Evolutionary conservation across 202 grass and related monocot genomes (phyloP), one percentile per base, ranked within the genome.

Genomic region (Saccharum hybrid): DNA sequence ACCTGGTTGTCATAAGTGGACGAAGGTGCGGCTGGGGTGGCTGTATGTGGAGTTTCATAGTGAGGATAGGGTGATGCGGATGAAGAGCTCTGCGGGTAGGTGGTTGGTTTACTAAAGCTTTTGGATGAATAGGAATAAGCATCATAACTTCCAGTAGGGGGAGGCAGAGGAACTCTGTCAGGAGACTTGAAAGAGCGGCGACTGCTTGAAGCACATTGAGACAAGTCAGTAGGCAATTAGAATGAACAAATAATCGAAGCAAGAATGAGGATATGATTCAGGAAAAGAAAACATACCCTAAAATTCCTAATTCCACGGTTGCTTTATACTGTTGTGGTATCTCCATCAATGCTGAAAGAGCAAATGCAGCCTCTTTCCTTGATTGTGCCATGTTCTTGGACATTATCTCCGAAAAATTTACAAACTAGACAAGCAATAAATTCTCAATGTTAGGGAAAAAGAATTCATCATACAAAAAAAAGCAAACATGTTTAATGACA

Each of bases 401-500:
- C 96, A 99, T 94, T 86, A 99, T 94, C 81, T 99, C 96, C 0
- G 88, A 90, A 68, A 96, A 99, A 69, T 99, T 99, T 38, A 99
- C 96, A 88, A 99, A 99, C 96, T 99, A 77, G 42, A 88, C 48
- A 72, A 80, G 51, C 37, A 57, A 75, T 31, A 82, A 40, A 81
- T 77, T 70, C 16, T 54, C 9, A 75, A 3, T 46, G 36, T 75
- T 41, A 82, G 22, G 30, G 63, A 43, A 8, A 36, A 19, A 33
- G 5, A 68, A 61, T 30, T 33, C 42, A 37, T 68, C 8, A 71
- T 59, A 30, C 22, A 19, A 48, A 19, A 76, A 76, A 48, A 71
- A 34, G 33, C 23, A 61, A 81, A 46, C 3, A 61, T 51, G 31
- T 78, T 52, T 19, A 38, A 59, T 77, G 43, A 51, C 22, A 83